Evolutionary conservation across 805 yeast species (phyloP).

Genomic region (Saccharomyces kudriavzevii): DNA sequence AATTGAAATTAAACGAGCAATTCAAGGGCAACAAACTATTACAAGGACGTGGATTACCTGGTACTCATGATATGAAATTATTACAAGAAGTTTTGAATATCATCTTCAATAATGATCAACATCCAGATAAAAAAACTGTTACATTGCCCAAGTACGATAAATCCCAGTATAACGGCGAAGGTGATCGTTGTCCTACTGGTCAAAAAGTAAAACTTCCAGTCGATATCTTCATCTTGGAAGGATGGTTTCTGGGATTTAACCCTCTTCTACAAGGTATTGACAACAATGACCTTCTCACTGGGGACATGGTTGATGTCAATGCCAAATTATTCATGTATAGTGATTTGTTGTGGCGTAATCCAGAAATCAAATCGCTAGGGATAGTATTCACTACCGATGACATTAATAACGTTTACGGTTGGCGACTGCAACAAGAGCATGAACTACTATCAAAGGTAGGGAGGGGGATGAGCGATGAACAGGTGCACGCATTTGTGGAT

Average conservation of each 20-base stretch:
- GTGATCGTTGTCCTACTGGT: slow-evolving; percentile 51
- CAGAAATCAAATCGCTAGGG: slow-evolving; percentile 55
- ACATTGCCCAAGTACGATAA: slow-evolving; percentile 71
- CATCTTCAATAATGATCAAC: slow-evolving; percentile 30
- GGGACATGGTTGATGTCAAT: slow-evolving; percentile 41
- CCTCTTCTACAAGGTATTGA: slow-evolving; percentile 32
- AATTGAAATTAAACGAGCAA: slow-evolving; percentile 35
- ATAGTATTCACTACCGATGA: slow-evolving; percentile 54
- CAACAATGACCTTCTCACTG: slow-evolving; percentile 10
- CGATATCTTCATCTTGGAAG: slow-evolving; percentile 75
- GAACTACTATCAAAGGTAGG: slow-evolving; percentile 37
- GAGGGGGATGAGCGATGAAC: slow-evolving; percentile 68
- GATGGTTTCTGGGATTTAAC: slow-evolving; percentile 84
- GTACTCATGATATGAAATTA: slow-evolving; percentile 69
- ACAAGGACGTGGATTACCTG: slow-evolving; percentile 84
- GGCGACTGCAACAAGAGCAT: slow-evolving; percentile 63
- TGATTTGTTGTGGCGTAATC: slow-evolving; percentile 30
- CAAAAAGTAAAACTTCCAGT: slow-evolving; percentile 32
- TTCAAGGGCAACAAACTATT: slow-evolving; percentile 46
- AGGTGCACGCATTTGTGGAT: slow-evolving; percentile 62
- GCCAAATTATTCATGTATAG: slow-evolving; percentile 42
- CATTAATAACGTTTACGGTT: slow-evolving; percentile 54
- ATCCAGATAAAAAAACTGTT: slow-evolving; percentile 22
- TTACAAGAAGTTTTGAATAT: slow-evolving; percentile 17
- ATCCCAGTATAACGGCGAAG: slow-evolving; percentile 59